Conservation (phyloP, 2,329 filamentous ascomycete species). For the Niveomyces coronatus region DNA sequence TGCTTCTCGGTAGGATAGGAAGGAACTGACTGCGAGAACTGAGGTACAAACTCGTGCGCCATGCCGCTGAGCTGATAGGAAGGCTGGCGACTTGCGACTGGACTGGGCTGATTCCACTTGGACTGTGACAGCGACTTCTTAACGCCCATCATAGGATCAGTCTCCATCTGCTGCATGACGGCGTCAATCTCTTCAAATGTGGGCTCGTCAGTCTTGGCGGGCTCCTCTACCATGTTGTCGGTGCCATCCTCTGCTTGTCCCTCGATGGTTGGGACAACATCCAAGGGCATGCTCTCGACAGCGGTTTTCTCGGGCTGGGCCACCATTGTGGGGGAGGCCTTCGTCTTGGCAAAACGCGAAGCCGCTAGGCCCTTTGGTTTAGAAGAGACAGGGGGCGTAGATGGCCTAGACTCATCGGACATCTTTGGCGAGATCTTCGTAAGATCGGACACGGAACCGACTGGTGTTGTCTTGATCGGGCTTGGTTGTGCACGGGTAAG, state of each 20-base stretch:
- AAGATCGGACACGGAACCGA: conserved; percentile 1
- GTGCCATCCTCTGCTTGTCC: conserved; percentile 10
- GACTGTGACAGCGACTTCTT: conserved; percentile 47
- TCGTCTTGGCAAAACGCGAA: conserved; percentile 34
- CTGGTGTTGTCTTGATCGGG: conserved; percentile 2
- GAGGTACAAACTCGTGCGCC: conserved; percentile 5
- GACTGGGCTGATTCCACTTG: conserved; percentile 36
- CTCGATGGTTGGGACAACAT: conserved; percentile 10
- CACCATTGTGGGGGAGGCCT: conserved; percentile 23
- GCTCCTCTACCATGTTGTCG: conserved; percentile 12
- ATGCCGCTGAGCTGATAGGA: not conserved
- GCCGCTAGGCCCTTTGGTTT: conserved; percentile 32
- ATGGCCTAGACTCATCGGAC: conserved; percentile 36
- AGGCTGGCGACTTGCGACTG: conserved; percentile 14
- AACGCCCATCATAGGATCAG: conserved; percentile 62
- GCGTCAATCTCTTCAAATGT: conserved; percentile 83
- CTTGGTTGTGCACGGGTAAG: conserved; percentile 3
- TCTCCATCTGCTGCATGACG: conserved; percentile 75
- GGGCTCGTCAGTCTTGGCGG: conserved; percentile 25
- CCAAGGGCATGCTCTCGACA: not conserved
- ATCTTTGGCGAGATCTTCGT: conserved; percentile 8
- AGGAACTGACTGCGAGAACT: conserved; percentile 4
- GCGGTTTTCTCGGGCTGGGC: conserved; percentile 12
- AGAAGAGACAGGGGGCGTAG: conserved; percentile 31
- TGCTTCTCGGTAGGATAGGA: conserved; percentile 16